phyloP scores from a whole-genome alignment of 2,329 filamentous ascomycete species.

The Penicillium sp. region DNA sequence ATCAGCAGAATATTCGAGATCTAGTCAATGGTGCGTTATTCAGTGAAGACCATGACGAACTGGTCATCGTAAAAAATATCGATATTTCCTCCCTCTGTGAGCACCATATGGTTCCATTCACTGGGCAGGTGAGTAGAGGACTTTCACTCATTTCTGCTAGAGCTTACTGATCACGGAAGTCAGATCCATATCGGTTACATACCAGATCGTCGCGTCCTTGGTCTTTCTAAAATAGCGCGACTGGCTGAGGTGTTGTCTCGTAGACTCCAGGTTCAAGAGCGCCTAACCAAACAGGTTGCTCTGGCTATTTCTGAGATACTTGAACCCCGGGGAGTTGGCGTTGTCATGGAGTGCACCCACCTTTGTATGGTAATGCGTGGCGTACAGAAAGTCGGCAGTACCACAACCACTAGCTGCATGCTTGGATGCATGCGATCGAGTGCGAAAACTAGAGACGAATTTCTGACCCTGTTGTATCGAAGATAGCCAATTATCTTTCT shows the following conservation, averaged over 20 bases:
- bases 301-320: slow-evolving; percentile 90
- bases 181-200: slow-evolving; percentile 99
- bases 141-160: neutral
- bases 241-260: slow-evolving; percentile 97
- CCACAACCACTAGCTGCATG: slow-evolving; percentile 94
- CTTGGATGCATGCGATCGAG: slow-evolving; percentile 92
- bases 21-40: slow-evolving; percentile 94
- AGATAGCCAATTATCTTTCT: too few relatives aligned
- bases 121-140: slow-evolving; percentile 69
- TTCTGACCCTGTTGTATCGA: slow-evolving; percentile 69
- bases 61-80: slow-evolving; percentile 98
- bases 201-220: slow-evolving; percentile 84
- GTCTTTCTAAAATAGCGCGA: slow-evolving; percentile 90
- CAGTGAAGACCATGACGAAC: slow-evolving; percentile 92
- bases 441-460: slow-evolving; percentile 93
- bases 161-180: neutral
- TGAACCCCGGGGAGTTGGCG: slow-evolving; percentile 89
- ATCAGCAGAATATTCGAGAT: slow-evolving; percentile 88
- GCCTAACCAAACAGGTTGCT: slow-evolving; percentile 93
- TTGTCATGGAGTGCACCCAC: slow-evolving; percentile 96
- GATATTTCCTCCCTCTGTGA: slow-evolving; percentile 94
- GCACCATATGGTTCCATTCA: slow-evolving; percentile 96
- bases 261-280: slow-evolving; percentile 91
- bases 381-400: slow-evolving; percentile 83
- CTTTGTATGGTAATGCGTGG: slow-evolving; percentile 99